phyloP scores from a whole-genome alignment of 495 filamentous ascomycete species.

The Trichoderma asperelloides region DNA sequence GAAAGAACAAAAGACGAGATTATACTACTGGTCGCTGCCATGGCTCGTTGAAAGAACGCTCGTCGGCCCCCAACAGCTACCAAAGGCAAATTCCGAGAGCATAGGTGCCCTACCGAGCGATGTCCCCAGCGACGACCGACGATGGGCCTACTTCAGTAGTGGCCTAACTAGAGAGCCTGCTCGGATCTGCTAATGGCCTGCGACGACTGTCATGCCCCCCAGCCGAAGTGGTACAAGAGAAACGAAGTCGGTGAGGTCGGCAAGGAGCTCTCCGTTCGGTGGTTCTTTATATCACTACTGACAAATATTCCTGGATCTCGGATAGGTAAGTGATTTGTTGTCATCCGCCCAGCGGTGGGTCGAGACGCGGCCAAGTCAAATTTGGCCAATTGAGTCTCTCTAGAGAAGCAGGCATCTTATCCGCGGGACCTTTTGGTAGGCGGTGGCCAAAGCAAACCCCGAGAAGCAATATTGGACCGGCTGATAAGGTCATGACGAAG shows the following conservation, averaged over 20 bases:
- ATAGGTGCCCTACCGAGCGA: not conserved
- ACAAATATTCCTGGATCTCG: not conserved
- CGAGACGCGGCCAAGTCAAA: not conserved
- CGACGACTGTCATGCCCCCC: not conserved
- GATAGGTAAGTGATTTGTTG: not conserved
- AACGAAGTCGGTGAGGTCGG: not conserved
- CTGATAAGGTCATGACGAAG: not conserved
- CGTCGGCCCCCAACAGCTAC: not conserved
- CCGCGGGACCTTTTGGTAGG: not conserved
- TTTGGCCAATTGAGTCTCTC: not conserved
- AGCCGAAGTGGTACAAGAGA: not conserved
- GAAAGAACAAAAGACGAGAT: not conserved
- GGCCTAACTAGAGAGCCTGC: not conserved
- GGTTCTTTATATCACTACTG: not conserved
- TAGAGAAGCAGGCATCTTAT: not conserved
- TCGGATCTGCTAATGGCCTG: not conserved
- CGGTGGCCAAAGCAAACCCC: not conserved
- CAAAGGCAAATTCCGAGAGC: not conserved
- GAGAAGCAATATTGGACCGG: not conserved
- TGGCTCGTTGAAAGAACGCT: not conserved
- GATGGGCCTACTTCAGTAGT: not conserved
- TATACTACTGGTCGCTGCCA: not conserved
- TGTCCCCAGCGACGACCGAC: not conserved
- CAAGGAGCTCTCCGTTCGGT: not conserved
- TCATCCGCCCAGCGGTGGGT: not conserved